Conservation (phyloP, 1,139 yeast genomes). For the Candida labiduridarum region DNA sequence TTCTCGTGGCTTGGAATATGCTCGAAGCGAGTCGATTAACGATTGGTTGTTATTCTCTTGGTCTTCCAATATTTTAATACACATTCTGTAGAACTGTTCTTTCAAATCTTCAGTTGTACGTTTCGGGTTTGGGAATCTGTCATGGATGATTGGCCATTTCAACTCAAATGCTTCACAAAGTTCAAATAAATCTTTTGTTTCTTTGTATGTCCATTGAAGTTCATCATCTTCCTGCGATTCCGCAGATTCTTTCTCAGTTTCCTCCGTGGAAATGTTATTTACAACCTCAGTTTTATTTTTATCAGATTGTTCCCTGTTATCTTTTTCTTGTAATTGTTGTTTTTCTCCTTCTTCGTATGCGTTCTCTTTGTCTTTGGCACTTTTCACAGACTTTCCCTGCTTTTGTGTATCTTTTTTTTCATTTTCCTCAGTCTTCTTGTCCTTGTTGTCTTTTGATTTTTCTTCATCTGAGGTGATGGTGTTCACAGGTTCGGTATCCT, state of each 20-base stretch:
- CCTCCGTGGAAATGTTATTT: no score
- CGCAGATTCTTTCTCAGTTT: no score
- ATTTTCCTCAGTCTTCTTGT: constrained; percentile 7
- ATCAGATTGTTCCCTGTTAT: not conserved
- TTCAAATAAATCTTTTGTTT: constrained; percentile 74
- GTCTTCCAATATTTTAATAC: constrained; percentile 41
- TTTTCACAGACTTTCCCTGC: constrained; percentile 2
- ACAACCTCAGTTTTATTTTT: no score
- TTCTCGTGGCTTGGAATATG: constrained; percentile 71
- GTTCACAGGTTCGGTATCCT: not conserved
- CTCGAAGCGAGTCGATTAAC: constrained; percentile 49
- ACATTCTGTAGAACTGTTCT: constrained; percentile 67
- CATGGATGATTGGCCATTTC: constrained; percentile 84
- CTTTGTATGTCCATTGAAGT: constrained; percentile 68
- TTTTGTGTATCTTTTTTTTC: constrained; percentile 1
- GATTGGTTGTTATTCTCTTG: constrained; percentile 52
- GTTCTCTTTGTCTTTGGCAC: constrained; percentile 2
- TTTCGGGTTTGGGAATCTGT: constrained; percentile 55
- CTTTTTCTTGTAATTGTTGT: constrained; percentile 6
- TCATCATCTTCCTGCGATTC: constrained; percentile 9
- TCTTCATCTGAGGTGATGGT: constrained; percentile 6
- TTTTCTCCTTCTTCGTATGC: not conserved
- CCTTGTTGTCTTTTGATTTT: constrained; percentile 5
- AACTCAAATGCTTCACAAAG: constrained; percentile 74
- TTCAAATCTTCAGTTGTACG: constrained; percentile 77